Conservation (phyloP, 148 eudicot species). For the Diospyros lotus region DNA sequence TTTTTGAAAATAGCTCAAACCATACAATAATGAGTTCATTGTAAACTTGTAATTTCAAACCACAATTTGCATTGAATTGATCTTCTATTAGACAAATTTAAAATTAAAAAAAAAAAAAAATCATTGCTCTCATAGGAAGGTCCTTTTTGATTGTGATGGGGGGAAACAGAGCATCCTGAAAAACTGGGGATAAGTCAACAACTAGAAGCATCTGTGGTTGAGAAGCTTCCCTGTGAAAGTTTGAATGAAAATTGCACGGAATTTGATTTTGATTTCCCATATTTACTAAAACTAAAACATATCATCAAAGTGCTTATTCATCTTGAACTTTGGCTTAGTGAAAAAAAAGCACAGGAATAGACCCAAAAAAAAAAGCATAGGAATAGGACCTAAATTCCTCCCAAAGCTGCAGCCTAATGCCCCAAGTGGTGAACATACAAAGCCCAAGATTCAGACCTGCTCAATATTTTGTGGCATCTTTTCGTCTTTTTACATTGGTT, state of each 20-base stretch:
- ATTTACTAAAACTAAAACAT: not conserved
- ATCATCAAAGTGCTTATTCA: not conserved
- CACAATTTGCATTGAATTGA: too few species aligned
- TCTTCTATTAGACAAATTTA: too few species aligned
- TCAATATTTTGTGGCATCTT: not conserved
- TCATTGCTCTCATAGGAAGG: not conserved
- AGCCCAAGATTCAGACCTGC: too few species aligned
- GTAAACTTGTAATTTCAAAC: too few species aligned
- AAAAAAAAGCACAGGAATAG: too few species aligned
- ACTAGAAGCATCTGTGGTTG: slow-evolving; percentile 3
- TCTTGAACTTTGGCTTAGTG: not conserved
- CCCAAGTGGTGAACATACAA: too few species aligned
- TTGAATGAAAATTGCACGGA: not conserved
- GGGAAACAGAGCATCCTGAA: not conserved
- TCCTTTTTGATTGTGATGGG: not conserved
- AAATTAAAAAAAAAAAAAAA: too few species aligned
- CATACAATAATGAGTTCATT: too few species aligned
- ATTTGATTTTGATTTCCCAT: not conserved
- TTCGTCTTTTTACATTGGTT: not conserved
- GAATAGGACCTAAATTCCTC: not conserved
- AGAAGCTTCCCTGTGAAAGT: not conserved
- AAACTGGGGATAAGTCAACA: not conserved
- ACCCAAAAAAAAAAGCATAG: not conserved
- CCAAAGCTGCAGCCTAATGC: not conserved
- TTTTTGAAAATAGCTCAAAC: too few species aligned